A percentile compares a stretch with the other conserved stretches of the same genome.
phyloP scores from a whole-genome alignment of 352 stramenopile species.

The Phytophthora hibernalis region DNA sequence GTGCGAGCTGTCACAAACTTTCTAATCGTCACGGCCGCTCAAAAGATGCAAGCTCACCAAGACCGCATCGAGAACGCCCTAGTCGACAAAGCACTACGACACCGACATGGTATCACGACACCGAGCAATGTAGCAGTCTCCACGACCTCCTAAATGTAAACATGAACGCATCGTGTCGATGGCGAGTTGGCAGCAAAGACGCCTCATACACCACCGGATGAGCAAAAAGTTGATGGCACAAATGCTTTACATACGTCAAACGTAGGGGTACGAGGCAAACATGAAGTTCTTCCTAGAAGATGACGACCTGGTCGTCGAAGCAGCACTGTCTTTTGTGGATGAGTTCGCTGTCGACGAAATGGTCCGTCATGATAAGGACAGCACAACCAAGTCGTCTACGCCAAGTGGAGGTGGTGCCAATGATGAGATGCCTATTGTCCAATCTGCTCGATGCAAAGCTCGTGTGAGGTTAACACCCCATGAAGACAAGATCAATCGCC shows the following conservation, averaged over 20 bases:
- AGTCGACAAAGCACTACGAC: slow-evolving; percentile 25
- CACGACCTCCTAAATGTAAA: background rate
- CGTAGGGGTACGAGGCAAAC: background rate
- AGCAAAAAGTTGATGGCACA: background rate
- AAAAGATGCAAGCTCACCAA: slow-evolving; percentile 44
- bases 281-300: slow-evolving; percentile 32
- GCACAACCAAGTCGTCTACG: background rate
- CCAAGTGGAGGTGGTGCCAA: background rate
- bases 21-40: slow-evolving; percentile 34
- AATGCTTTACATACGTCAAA: slow-evolving; percentile 5
- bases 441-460: slow-evolving; percentile 27
- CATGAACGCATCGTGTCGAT: background rate
- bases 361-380: background rate
- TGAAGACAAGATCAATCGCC: slow-evolving; percentile 13
- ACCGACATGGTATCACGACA: background rate
- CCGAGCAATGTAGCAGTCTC: background rate
- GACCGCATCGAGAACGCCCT: slow-evolving; percentile 41
- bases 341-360: slow-evolving; percentile 8
- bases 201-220: background rate
- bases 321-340: slow-evolving; percentile 35
- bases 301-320: slow-evolving; percentile 22
- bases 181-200: slow-evolving; percentile 2
- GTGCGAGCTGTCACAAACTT: slow-evolving; percentile 45
- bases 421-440: slow-evolving; percentile 3
- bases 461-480: slow-evolving; percentile 11